A percentile compares a stretch with the other conserved stretches of the same genome.
phyloP scores from a whole-genome alignment of 371 early-diverging fungal genomes.

The Haplosporangium sp. region DNA sequence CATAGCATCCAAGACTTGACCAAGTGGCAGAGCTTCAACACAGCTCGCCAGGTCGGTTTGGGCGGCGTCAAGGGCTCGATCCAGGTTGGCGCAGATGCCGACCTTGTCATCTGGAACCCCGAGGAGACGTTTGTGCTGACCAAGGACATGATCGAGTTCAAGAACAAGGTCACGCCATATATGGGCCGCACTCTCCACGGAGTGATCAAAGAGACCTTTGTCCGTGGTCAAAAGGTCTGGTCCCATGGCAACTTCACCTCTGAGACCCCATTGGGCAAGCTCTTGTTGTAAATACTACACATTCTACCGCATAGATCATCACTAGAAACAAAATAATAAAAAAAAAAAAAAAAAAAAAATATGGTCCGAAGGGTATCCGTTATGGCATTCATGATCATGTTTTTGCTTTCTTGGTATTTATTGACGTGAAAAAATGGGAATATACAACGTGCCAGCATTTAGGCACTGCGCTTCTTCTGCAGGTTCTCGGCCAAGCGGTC shows the following conservation, averaged over 20 bases:
- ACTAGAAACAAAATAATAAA: no score
- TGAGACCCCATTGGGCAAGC: conserved; percentile 44
- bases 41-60: conserved; percentile 74
- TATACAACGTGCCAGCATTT: no score
- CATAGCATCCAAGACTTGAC: conserved; percentile 69
- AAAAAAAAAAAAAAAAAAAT: no score
- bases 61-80: conserved; percentile 75
- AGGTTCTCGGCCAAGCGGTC: conserved; percentile 78
- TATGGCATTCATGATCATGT: no score
- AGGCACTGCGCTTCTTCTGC: conserved; percentile 55
- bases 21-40: conserved; percentile 73
- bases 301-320: background rate
- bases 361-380: no score
- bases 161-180: conserved; percentile 86
- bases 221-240: conserved; percentile 78
- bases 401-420: background rate
- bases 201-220: conserved; percentile 75
- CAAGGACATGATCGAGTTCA: conserved; percentile 75
- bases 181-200: conserved; percentile 72
- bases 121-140: conserved; percentile 68
- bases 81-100: conserved; percentile 75
- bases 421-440: background rate
- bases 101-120: conserved; percentile 83
- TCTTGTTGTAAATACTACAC: conserved; percentile 30
- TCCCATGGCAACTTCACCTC: conserved; percentile 39